These are phyloP conservation scores for Colletotrichum melonis DNA, from an alignment of 2,329 filamentous ascomycete species.

Conservation along the genomic window DNA sequence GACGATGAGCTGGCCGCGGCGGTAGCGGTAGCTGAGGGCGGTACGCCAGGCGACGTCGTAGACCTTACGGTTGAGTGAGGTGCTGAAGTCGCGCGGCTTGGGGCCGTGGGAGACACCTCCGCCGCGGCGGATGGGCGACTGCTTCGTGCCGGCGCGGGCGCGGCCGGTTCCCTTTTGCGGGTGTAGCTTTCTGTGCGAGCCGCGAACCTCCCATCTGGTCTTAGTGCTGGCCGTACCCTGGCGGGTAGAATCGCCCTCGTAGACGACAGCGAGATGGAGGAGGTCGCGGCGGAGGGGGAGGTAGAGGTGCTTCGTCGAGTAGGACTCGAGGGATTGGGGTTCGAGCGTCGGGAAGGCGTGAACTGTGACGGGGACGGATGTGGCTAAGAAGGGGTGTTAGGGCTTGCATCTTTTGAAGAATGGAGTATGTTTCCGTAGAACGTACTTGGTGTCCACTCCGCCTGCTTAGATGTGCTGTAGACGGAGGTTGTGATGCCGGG, in stretches of 20 bases:
- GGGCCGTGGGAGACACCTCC: constrained; percentile 94
- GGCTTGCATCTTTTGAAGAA: neutral
- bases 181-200: constrained; percentile 83
- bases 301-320: constrained; percentile 84
- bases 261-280: constrained; percentile 90
- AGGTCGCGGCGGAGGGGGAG: constrained; percentile 91
- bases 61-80: constrained; percentile 84
- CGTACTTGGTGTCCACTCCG: constrained; percentile 60
- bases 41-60: constrained; percentile 97
- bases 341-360: constrained; percentile 92
- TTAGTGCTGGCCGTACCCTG: constrained; percentile 88
- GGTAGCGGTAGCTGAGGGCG: constrained; percentile 91
- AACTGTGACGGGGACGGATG: constrained; percentile 83
- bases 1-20: constrained; percentile 86
- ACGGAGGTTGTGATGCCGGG: constrained; percentile 50
- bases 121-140: constrained; percentile 84
- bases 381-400: constrained; percentile 50
- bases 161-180: constrained; percentile 88
- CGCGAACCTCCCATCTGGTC: constrained; percentile 84
- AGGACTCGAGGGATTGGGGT: constrained; percentile 80
- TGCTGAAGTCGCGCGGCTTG: constrained; percentile 89
- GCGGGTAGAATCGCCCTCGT: constrained; percentile 89
- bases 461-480: constrained; percentile 47
- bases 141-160: constrained; percentile 83
- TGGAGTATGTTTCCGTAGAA: neutral